These are phyloP conservation scores for Boletus barrowsii DNA, from an alignment of 768 basidiomycete genomes.

Conservation along the genomic window DNA sequence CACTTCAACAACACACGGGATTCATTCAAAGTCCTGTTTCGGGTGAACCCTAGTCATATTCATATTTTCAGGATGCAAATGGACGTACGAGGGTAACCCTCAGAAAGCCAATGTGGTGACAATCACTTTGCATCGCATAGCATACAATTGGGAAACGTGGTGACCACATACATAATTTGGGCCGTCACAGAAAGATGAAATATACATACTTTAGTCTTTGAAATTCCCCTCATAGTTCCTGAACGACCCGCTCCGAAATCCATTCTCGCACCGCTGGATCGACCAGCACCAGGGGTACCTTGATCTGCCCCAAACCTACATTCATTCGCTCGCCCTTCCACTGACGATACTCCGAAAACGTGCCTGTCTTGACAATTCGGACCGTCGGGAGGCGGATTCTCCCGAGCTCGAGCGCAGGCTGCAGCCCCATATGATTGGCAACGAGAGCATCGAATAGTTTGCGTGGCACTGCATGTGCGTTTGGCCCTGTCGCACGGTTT, in stretches of 20 bases:
- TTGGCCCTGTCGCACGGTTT: neutral
- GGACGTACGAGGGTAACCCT: too few relatives aligned
- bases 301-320: neutral
- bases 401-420: neutral
- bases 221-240: neutral
- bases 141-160: too few relatives aligned
- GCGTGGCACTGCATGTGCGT: neutral
- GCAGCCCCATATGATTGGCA: neutral
- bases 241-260: neutral
- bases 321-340: neutral
- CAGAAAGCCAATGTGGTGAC: too few relatives aligned
- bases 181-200: too few relatives aligned
- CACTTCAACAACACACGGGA: too few relatives aligned
- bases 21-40: too few relatives aligned
- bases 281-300: neutral
- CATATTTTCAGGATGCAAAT: too few relatives aligned
- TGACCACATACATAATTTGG: too few relatives aligned
- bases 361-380: neutral
- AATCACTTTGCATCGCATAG: too few relatives aligned
- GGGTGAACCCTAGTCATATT: too few relatives aligned
- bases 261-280: neutral
- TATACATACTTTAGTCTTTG: conserved; percentile 25
- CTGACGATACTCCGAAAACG: neutral
- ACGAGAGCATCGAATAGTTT: neutral
- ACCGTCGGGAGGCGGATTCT: neutral